Evolutionary conservation across 2,329 filamentous ascomycete species (phyloP).

Genomic region (Lasiodiplodia citricola): DNA sequence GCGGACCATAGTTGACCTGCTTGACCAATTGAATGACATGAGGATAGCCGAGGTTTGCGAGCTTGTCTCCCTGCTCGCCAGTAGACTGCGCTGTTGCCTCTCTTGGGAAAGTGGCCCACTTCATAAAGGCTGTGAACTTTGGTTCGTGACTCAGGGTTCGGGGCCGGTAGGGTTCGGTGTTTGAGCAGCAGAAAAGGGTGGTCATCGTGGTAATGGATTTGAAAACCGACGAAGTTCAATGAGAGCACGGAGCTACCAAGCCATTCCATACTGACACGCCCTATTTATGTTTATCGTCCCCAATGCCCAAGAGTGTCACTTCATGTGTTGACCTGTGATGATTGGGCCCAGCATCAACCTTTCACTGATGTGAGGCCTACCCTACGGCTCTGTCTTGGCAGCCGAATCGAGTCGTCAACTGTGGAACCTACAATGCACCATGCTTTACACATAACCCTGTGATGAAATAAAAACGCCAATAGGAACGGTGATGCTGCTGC

Average conservation of each 20-base stretch:
- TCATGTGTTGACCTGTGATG: neutral
- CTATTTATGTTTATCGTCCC: neutral
- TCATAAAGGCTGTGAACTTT: slow-evolving; percentile 36
- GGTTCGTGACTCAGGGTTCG: slow-evolving; percentile 31
- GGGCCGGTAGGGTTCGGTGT: slow-evolving; percentile 29
- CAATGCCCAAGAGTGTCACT: neutral
- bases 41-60: slow-evolving; percentile 15
- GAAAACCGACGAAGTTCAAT: neutral
- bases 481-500: neutral
- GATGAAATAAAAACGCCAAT: neutral
- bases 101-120: slow-evolving; percentile 41
- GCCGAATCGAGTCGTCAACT: neutral
- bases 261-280: neutral
- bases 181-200: slow-evolving; percentile 34
- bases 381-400: neutral
- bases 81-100: slow-evolving; percentile 10
- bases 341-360: neutral
- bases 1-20: slow-evolving; percentile 53
- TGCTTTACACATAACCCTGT: neutral
- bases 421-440: neutral
- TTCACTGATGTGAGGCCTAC: slow-evolving; percentile 1
- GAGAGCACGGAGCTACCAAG: neutral
- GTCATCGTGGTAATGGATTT: slow-evolving; percentile 28
- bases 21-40: slow-evolving; percentile 50
- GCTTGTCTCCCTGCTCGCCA: neutral